Conservation (phyloP, 2,329 filamentous ascomycete species). For the Colletotrichum chlorophyti region DNA sequence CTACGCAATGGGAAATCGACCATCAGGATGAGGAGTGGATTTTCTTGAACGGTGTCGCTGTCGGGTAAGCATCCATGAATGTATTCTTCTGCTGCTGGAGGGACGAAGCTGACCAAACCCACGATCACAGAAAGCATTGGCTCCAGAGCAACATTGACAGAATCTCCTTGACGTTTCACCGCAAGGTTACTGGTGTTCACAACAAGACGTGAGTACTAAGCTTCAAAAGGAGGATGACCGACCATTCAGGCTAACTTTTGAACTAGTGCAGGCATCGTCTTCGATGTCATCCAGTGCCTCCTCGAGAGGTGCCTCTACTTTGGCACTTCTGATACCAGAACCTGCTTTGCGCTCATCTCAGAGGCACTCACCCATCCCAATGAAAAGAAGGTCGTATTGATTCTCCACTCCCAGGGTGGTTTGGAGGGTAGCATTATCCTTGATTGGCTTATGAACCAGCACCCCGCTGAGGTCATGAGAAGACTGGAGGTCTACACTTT, state of each 20-base stretch:
- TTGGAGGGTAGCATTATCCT: constrained; percentile 77
- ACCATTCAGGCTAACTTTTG: background rate
- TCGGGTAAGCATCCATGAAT: constrained; percentile 52
- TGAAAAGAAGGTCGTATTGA: constrained; percentile 74
- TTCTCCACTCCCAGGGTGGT: constrained; percentile 79
- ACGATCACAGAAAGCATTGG: constrained; percentile 61
- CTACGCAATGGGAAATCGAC: constrained; percentile 2
- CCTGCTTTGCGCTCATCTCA: constrained; percentile 68
- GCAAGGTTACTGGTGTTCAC: constrained; percentile 75
- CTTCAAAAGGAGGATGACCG: background rate
- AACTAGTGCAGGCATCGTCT: constrained; percentile 64
- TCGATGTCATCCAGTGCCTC: constrained; percentile 79
- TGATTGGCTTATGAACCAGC: constrained; percentile 78
- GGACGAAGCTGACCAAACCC: background rate
- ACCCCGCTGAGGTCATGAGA: constrained; percentile 67
- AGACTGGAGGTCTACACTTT: constrained; percentile 82
- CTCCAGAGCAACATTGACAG: constrained; percentile 74
- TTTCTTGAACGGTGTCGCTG: constrained; percentile 77
- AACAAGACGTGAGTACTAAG: constrained; percentile 63
- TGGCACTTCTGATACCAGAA: constrained; percentile 70
- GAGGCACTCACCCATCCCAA: constrained; percentile 65
- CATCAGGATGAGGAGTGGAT: constrained; percentile 76
- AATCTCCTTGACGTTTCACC: constrained; percentile 74
- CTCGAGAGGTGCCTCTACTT: constrained; percentile 78
- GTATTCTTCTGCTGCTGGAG: no score